phyloP scores from a whole-genome alignment of 202 grass and related monocot species.

The Saccharum hybrid region DNA sequence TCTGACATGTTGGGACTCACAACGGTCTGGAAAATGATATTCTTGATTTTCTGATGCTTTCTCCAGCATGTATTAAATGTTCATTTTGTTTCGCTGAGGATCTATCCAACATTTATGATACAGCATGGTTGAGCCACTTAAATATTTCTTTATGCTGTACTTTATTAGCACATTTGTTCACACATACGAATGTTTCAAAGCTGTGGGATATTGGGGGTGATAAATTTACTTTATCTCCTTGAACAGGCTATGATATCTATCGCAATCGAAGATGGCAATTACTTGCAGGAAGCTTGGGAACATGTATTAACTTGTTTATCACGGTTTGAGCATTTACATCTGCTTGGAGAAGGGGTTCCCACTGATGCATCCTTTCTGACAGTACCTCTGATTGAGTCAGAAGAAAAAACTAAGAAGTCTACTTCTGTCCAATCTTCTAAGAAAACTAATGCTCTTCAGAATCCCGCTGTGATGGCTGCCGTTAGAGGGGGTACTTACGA shows the following conservation, averaged over 20 bases:
- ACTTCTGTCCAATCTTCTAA: conserved; percentile 58
- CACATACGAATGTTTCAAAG: conserved; percentile 30
- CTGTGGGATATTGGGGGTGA: conserved; percentile 29
- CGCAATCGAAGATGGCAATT: conserved; percentile 93
- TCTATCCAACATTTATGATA: conserved; percentile 1
- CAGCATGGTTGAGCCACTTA: neutral
- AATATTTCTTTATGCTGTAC: conserved; percentile 28
- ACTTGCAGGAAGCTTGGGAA: conserved; percentile 96
- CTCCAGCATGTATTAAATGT: neutral
- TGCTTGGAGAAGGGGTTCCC: conserved; percentile 92
- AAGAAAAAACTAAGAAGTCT: conserved; percentile 72
- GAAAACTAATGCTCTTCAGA: conserved; percentile 84
- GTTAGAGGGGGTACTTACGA: conserved; percentile 95
- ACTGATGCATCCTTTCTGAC: conserved; percentile 93
- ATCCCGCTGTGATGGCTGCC: conserved; percentile 88
- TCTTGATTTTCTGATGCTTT: conserved; percentile 31
- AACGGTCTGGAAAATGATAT: neutral
- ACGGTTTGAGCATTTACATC: conserved; percentile 93
- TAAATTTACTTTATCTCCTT: conserved; percentile 35
- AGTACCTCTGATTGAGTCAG: conserved; percentile 56
- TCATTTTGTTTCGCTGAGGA: neutral
- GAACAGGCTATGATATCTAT: conserved; percentile 96
- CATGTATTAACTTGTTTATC: conserved; percentile 96
- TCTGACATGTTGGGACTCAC: conserved; percentile 9
- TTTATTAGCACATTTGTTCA: conserved; percentile 4